Evolutionary conservation across 176 grass and related monocot genomes (phyloP), one percentile per base, ranked within the genome.

Genomic region (Bonia amplexicaulis): DNA sequence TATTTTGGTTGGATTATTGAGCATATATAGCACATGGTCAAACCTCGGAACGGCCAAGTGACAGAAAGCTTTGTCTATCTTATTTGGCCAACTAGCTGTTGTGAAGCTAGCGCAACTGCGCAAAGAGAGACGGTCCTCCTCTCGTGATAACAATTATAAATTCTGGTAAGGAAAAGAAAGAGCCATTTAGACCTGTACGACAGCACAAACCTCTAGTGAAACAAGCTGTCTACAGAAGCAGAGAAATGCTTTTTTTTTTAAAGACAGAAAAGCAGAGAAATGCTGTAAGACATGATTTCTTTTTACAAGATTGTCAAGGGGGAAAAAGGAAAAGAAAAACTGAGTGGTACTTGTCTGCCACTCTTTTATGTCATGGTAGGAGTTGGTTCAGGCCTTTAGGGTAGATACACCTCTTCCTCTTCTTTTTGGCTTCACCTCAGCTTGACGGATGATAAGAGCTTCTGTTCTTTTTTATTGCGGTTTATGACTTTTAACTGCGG

Each of bases 211-310:
- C 54, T 62, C 52, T 5, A 11, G 64, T 61, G 25, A 7, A 53
- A 76, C 88, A 23, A 76, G 78, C 83, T 86, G 88, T 77, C 71
- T 35, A 55, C 12, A 47, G 31, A 77, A 12, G 47, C 47, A 84
- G 64, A 62, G n/a, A 44, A 12, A 26, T 35, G 74, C 54, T 77
- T 77, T 42, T 60, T 1, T 2, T 6, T 3, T 0, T n/a, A n/a
- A 4, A 49, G 12, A 49, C 9, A 49, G 47, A 49, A 49, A 49
- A 15, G 47, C 47, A 13, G 47, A 49, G 12, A 49, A 44, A 42
- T 42, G 66, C 66, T 69, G 22, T 68, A 41, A 2, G 35, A 40
- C 16, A 25, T 37, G 49, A 6, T 20, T 33, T 33, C 3, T 60
- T 23, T 16, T 49, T 49, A 49, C 48, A 49, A 15, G 48, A 10